phyloP scores from a whole-genome alignment of 2,329 filamentous ascomycete genomes.

The Cordyceps fumosorosea region DNA sequence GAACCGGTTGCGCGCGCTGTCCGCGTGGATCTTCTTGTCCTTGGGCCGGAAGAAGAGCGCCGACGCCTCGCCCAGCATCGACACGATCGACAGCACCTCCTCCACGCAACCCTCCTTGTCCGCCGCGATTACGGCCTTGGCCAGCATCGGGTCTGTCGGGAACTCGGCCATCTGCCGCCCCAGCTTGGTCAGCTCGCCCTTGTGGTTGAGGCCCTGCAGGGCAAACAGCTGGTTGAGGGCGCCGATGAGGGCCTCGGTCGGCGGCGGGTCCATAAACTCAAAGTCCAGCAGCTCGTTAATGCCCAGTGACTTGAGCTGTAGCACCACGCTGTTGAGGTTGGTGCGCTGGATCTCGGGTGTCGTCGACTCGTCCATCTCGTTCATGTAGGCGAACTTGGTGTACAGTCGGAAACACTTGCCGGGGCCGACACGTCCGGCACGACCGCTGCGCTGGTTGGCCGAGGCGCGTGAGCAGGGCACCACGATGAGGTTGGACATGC shows the following conservation, averaged over 20 bases:
- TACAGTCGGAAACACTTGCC: constrained; percentile 93
- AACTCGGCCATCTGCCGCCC: constrained; percentile 95
- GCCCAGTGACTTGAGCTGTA: constrained; percentile 81
- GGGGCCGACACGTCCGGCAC: constrained; percentile 84
- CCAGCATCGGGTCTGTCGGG: constrained; percentile 84
- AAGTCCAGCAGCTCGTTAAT: constrained; percentile 92
- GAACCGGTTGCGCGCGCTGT: constrained; percentile 82
- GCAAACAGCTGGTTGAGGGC: constrained; percentile 89
- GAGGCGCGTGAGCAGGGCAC: constrained; percentile 88
- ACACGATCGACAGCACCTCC: constrained; percentile 87
- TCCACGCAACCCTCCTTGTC: constrained; percentile 90
- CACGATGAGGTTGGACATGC: constrained; percentile 87
- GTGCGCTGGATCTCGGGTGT: constrained; percentile 90
- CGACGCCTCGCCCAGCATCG: constrained; percentile 84
- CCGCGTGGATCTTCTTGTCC: constrained; percentile 94
- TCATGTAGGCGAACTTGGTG: constrained; percentile 89
- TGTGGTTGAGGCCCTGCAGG: constrained; percentile 80
- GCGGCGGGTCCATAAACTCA: constrained; percentile 92
- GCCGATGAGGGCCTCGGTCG: constrained; percentile 81
- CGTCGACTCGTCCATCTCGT: constrained; percentile 87
- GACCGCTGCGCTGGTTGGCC: constrained; percentile 86
- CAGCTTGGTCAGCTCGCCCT: constrained; percentile 81
- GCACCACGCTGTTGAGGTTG: constrained; percentile 75
- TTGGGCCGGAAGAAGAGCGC: constrained; percentile 92
- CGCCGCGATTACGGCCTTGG: constrained; percentile 80